phyloP scores from a whole-genome alignment of 345 rosid species.

The Salix dunnii region DNA sequence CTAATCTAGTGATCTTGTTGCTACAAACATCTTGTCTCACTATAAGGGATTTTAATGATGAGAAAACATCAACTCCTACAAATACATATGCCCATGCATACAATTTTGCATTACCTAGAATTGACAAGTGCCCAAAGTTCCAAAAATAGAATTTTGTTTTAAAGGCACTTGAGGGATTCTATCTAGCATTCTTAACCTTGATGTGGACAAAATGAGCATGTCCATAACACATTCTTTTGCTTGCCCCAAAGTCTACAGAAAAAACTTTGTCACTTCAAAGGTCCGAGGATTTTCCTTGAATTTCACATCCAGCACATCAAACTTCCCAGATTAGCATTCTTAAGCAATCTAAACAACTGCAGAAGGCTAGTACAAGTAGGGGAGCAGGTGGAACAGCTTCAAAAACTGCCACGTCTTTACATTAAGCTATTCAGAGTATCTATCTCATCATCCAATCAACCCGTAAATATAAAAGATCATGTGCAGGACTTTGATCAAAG shows the following conservation, averaged over 20 bases:
- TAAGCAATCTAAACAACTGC: not conserved
- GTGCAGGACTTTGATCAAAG: not conserved
- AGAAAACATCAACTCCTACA: not conserved
- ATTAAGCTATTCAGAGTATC: not conserved
- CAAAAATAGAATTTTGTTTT: not conserved
- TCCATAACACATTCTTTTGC: not conserved
- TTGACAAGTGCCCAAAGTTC: not conserved
- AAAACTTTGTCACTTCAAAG: not conserved
- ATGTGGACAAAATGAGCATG: not conserved
- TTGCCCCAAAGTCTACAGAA: not conserved
- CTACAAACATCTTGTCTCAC: too few species aligned
- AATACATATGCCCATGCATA: not conserved
- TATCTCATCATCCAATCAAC: not conserved
- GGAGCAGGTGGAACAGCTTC: not conserved
- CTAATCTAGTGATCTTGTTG: too few species aligned
- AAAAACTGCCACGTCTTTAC: not conserved
- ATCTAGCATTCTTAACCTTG: not conserved
- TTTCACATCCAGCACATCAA: too few species aligned
- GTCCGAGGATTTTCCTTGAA: not conserved
- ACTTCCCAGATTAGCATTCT: not conserved
- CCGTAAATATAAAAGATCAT: not conserved
- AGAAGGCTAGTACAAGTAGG: not conserved
- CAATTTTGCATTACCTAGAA: not conserved
- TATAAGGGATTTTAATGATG: not conserved
- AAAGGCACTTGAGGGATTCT: not conserved